Conservation (phyloP, 2,329 filamentous ascomycete genomes). For the Cladophialophora carrionii region DNA sequence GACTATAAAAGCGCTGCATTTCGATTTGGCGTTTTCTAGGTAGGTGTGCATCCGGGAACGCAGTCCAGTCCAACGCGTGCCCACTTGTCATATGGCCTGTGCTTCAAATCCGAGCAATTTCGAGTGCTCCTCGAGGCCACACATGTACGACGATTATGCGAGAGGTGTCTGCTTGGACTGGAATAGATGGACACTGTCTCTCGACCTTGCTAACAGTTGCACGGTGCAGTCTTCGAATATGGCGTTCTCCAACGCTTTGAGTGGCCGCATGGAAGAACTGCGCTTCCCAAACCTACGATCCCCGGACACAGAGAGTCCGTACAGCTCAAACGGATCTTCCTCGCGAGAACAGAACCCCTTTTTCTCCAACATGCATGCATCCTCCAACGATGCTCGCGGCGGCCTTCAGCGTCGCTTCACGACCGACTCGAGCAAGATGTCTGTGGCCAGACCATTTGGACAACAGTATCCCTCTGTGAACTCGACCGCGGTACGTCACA, state of each 20-base stretch:
- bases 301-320: slow-evolving; percentile 73
- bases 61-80: slow-evolving; percentile 13
- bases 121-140: not conserved
- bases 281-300: slow-evolving; percentile 78
- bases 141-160: not conserved
- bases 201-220: slow-evolving; percentile 19
- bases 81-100: slow-evolving; percentile 18
- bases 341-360: slow-evolving; percentile 68
- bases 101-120: slow-evolving; percentile 11
- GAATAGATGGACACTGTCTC: not conserved
- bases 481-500: slow-evolving; percentile 38
- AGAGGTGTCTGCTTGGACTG: not conserved
- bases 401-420: slow-evolving; percentile 90
- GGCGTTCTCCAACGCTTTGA: slow-evolving; percentile 67
- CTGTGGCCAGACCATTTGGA: slow-evolving; percentile 50
- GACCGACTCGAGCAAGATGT: slow-evolving; percentile 82
- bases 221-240: slow-evolving; percentile 50
- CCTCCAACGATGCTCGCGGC: slow-evolving; percentile 69
- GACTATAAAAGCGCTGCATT: not conserved
- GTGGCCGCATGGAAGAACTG: slow-evolving; percentile 74
- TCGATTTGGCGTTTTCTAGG: slow-evolving; percentile 13
- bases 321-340: slow-evolving; percentile 74
- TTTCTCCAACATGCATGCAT: slow-evolving; percentile 59
- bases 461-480: slow-evolving; percentile 40
- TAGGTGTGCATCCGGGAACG: slow-evolving; percentile 20